Evolutionary conservation across 306 rosid species (phyloP).

Genomic region (Cicer yamashitae): DNA sequence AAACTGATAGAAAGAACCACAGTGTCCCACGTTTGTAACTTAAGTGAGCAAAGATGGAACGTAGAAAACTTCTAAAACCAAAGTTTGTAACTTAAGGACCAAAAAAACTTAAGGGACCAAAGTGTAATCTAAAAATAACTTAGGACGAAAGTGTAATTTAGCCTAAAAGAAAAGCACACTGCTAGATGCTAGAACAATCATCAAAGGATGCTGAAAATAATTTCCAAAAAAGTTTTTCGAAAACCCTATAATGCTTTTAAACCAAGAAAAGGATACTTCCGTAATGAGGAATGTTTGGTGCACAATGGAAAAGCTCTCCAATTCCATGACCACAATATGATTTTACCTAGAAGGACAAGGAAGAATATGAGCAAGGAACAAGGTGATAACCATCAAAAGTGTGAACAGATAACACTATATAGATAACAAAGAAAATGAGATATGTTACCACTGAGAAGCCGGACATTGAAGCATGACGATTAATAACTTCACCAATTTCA

Average conservation of each 20-base stretch:
- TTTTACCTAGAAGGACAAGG: slow-evolving; percentile 59
- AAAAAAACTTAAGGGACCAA: too few relatives aligned
- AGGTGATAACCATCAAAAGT: slow-evolving; percentile 4
- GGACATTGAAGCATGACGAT: slow-evolving; percentile 80
- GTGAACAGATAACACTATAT: slow-evolving; percentile 29
- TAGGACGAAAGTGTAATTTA: too few relatives aligned
- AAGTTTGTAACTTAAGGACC: too few relatives aligned
- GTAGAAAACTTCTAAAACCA: too few relatives aligned
- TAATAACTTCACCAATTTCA: slow-evolving; percentile 91
- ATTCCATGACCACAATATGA: slow-evolving; percentile 94
- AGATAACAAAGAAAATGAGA: slow-evolving; percentile 2
- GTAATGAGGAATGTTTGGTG: slow-evolving; percentile 93
- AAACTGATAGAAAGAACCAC: too few relatives aligned
- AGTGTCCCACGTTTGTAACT: too few relatives aligned
- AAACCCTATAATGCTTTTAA: not conserved
- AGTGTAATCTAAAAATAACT: too few relatives aligned
- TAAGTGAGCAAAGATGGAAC: too few relatives aligned
- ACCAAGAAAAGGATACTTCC: slow-evolving; percentile 70
- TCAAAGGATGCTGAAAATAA: slow-evolving; percentile 20
- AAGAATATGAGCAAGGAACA: slow-evolving; percentile 35
- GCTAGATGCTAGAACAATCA: slow-evolving; percentile 1
- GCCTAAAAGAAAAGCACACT: not conserved
- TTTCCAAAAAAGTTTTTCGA: slow-evolving; percentile 6
- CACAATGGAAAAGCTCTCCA: slow-evolving; percentile 98
- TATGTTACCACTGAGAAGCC: slow-evolving; percentile 90